Base-by-base conservation (phyloP, 2,329 filamentous ascomycete genomes). In the Phaeosphaeria sp. region DNA sequence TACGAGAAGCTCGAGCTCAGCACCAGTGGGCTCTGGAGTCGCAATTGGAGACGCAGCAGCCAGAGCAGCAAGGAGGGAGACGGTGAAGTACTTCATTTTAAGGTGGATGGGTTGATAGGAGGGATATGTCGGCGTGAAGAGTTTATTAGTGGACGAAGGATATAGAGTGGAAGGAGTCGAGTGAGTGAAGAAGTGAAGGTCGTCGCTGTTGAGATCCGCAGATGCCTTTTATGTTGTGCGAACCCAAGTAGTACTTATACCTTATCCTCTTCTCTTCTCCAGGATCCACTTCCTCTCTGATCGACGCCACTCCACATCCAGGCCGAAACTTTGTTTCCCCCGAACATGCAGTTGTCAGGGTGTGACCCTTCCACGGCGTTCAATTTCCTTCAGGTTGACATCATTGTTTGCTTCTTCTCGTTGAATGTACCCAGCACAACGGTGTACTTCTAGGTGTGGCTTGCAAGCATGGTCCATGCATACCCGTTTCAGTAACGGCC, bases 11-110 rank as follows among this genome's bases (percentile, higher is more conserved):
- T 66, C 49, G 2, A 66, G n/a, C 3, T 53, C 51, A 9, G 48
- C 46, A 6, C 24, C n/a, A 8, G 24, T 18, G 2, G 53, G 27
- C 24, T 58, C 57, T 13, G 60, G 53, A 11, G 52, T 22, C 3
- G 51, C 40, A 15, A 63, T 55, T 9, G 61, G 61, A 6, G 57
- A 53, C n/a, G 55, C 49, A 22, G 53, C 51, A 18, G 58, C 46
- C 20, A 62, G 13, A 18, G 55, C 49, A 17, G 59, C 40, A 9
- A 70, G 50, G 20, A 65, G 50, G 27, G 63, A 61, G 45, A 66
- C 22, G 11, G 57, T 24, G 43, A 68, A 25, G 36, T 63, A 58
- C 62, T 70, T 70, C 68, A 72, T 72, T 8, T 52, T 64, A 58
- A 54, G 15, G 15, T 25, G 25, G 22, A 2, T 44, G n/a, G 15